A percentile compares a stretch with the other conserved stretches of the same genome.
phyloP scores from a whole-genome alignment of 2,329 filamentous ascomycete genomes.

The Clonostachys chloroleuca region DNA sequence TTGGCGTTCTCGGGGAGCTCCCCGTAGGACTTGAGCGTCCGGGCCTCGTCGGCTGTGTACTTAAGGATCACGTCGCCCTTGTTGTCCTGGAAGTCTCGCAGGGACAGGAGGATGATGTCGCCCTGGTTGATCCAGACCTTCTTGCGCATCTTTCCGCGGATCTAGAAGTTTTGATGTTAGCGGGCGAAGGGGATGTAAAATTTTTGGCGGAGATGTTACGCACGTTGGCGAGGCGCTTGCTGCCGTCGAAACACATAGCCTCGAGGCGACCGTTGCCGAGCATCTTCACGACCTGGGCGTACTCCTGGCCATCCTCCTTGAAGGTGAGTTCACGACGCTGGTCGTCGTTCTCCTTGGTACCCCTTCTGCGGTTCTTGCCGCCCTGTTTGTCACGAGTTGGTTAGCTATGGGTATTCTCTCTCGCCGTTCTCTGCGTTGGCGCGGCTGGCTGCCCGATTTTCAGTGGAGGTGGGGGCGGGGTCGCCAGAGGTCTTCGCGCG shows the following conservation, averaged over 20 bases:
- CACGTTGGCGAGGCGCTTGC: conserved; percentile 35
- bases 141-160: conserved; percentile 93
- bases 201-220: conserved; percentile 7
- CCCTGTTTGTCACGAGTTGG: conserved; percentile 51
- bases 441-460: not conserved
- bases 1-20: conserved; percentile 96
- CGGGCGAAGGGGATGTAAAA: conserved; percentile 5
- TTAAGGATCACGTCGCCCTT: conserved; percentile 97
- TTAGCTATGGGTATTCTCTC: conserved; percentile 6
- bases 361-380: conserved; percentile 96
- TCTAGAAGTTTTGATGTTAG: conserved; percentile 35
- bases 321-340: conserved; percentile 98
- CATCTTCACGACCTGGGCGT: conserved; percentile 70
- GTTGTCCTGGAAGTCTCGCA: conserved; percentile 90
- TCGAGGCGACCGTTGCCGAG: conserved; percentile 91
- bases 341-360: conserved; percentile 99
- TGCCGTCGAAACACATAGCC: conserved; percentile 89
- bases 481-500: not conserved
- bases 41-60: conserved; percentile 93
- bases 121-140: conserved; percentile 99
- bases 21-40: conserved; percentile 92
- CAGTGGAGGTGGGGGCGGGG: conserved; percentile 7
- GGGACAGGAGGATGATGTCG: conserved; percentile 84
- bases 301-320: conserved; percentile 92
- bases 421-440: not conserved